Percentiles rank a stretch among this genome's conserved stretches.
These are phyloP conservation scores for Colletotrichum endophyticum DNA, from an alignment of 2,329 filamentous ascomycete genomes.

Conservation along the genomic window DNA sequence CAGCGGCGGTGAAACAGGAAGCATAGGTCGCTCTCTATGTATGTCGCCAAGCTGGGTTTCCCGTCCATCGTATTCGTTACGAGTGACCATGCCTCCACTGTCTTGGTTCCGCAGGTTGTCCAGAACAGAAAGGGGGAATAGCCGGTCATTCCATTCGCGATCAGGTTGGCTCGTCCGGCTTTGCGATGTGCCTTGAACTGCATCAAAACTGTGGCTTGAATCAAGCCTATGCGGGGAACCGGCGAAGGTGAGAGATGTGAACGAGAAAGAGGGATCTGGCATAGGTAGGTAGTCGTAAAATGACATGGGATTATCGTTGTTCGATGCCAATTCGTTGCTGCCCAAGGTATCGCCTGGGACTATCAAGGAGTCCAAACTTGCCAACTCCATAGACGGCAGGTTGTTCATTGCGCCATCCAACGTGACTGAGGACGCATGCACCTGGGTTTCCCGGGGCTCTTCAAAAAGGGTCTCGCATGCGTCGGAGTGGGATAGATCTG, in stretches of 20 bases:
- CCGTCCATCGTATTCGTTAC: not conserved
- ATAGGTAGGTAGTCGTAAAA: not conserved
- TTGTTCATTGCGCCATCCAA: not conserved
- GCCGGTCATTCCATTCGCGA: not conserved
- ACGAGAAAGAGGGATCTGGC: not conserved
- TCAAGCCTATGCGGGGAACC: not conserved
- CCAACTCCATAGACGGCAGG: not conserved
- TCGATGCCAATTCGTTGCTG: not conserved
- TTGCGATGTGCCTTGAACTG: not conserved
- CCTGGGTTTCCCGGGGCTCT: not conserved
- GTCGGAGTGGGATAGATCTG: not conserved
- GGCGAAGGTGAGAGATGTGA: not conserved
- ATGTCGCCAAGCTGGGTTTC: not conserved
- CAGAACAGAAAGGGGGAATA: not conserved
- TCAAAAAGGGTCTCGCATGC: not conserved
- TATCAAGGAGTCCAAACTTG: not conserved
- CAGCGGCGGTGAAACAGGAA: not conserved
- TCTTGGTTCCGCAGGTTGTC: not conserved
- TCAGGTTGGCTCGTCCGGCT: not conserved
- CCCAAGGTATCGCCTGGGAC: not conserved
- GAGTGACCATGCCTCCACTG: not conserved
- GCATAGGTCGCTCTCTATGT: not conserved
- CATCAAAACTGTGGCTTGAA: not conserved
- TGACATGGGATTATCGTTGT: not conserved
- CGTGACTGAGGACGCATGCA: not conserved